Evolutionary conservation across 164 flowering plant species (phyloP).

Genomic region (Vitis amurensis): DNA sequence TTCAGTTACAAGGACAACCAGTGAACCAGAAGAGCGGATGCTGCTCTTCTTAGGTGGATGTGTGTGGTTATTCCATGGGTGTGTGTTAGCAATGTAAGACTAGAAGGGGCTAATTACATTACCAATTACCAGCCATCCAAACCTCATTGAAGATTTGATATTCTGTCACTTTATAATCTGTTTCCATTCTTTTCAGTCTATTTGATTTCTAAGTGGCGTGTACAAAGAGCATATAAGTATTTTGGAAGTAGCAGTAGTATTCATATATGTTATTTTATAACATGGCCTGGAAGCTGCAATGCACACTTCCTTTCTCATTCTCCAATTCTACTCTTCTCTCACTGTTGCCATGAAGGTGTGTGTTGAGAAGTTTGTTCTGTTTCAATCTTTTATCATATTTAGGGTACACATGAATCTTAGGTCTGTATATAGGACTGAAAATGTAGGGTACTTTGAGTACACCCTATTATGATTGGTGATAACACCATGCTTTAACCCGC

Average conservation of each 20-base stretch:
- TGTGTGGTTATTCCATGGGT: neutral
- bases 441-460: too few relatives aligned
- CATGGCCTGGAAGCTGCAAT: too few relatives aligned
- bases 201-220: slow-evolving; percentile 9
- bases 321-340: too few relatives aligned
- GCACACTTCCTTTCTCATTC: too few relatives aligned
- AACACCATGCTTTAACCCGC: too few relatives aligned
- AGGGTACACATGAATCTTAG: too few relatives aligned
- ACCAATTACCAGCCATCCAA: neutral
- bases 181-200: slow-evolving; percentile 7
- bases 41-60: slow-evolving; percentile 39
- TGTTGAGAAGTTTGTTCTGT: too few relatives aligned
- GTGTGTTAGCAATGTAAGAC: neutral
- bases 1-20: slow-evolving; percentile 49
- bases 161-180: slow-evolving; percentile 1
- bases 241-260: neutral
- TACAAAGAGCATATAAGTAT: slow-evolving; percentile 12
- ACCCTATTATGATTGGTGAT: too few relatives aligned
- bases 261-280: too few relatives aligned
- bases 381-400: too few relatives aligned
- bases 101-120: neutral
- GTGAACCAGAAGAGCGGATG: slow-evolving; percentile 48
- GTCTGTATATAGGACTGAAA: too few relatives aligned
- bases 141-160: neutral
- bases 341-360: too few relatives aligned